Conservation (phyloP, 179 eudicot genomes). For the Gypsophila paniculata region DNA sequence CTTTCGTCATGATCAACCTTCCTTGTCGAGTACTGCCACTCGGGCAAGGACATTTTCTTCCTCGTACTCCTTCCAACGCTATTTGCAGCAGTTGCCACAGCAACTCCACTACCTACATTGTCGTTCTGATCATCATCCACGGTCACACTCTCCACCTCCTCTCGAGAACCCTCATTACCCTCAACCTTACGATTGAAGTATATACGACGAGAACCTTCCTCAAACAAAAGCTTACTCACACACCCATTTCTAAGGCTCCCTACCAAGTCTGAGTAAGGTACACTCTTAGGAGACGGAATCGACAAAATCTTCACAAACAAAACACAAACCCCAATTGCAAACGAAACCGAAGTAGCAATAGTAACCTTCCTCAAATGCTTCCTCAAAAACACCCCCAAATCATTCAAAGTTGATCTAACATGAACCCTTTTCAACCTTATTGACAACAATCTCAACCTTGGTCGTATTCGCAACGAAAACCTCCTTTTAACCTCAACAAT, state of each 20-base stretch:
- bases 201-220: conserved; percentile 84
- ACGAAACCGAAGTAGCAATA: conserved; percentile 41
- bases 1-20: conserved; percentile 85
- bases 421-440: conserved; percentile 45
- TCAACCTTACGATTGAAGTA: conserved; percentile 50
- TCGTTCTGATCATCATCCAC: conserved; percentile 22
- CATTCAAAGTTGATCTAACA: conserved; percentile 48
- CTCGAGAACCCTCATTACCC: conserved; percentile 25
- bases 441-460: conserved; percentile 57
- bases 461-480: conserved; percentile 62
- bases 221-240: conserved; percentile 69
- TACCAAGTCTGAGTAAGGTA: conserved; percentile 84
- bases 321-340: conserved; percentile 65
- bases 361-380: conserved; percentile 59
- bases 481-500: conserved; percentile 35
- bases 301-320: conserved; percentile 65
- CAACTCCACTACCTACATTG: conserved; percentile 24
- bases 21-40: conserved; percentile 83
- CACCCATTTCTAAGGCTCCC: conserved; percentile 56
- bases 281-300: conserved; percentile 60
- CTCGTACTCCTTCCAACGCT: conserved; percentile 26
- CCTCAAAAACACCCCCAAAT: conserved; percentile 53
- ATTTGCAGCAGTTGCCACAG: conserved; percentile 10
- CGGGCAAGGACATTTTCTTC: conserved; percentile 34
- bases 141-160: conserved; percentile 28